Evolutionary conservation across 2,329 filamentous ascomycete species (phyloP), one percentile per base, ranked within the genome.

Genomic region (Neoarthrinium moseri): DNA sequence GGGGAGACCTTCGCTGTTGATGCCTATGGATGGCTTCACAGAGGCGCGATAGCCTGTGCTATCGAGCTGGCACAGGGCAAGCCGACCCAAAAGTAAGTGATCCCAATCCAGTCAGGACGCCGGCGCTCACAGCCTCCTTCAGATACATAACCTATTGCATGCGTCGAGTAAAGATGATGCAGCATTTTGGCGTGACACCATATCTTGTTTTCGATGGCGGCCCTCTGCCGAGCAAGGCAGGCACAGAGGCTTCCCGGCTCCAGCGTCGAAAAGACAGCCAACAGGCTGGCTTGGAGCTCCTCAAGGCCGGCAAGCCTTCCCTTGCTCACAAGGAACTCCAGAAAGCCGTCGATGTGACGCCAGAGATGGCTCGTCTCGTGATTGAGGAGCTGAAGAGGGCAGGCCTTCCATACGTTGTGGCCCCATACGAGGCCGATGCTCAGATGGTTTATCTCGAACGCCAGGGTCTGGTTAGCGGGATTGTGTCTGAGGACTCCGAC

Each of bases 141-240:
- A 95, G 89, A 70, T 94, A 91, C 73, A 83, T 99, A 61, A 88
- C 95, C 61, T 95, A 91, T 58, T 87, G 87, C 43, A 86, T 99
- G 78, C 82, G 88, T 61, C 88, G 91, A 50, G 91, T 99, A 42
- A 86, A 86, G 49, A 97, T 99, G 94, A 82, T 96, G 47, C 81
- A 90, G 51, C 88, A 96, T 68, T 96, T 95, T 63, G 92, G 91
- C 20, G 82, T 97, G 32, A 95, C 78, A n/a, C 94, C 94, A 0
- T 99, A 95, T 65, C 71, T 99, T 45, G 87, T 99, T 27, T 99
- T 99, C 64, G 94, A 99, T 68, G 94, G 94, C 51, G 94, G 96
- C 63, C 91, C 87, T 62, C 78, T 99, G 20, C 94, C 94, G 24
- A 96, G 91, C 74, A 99, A 99, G 68, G 86, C 89, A 13, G 81